phyloP scores from a whole-genome alignment of 2,329 filamentous ascomycete species.

The Trichoderma gracile region DNA sequence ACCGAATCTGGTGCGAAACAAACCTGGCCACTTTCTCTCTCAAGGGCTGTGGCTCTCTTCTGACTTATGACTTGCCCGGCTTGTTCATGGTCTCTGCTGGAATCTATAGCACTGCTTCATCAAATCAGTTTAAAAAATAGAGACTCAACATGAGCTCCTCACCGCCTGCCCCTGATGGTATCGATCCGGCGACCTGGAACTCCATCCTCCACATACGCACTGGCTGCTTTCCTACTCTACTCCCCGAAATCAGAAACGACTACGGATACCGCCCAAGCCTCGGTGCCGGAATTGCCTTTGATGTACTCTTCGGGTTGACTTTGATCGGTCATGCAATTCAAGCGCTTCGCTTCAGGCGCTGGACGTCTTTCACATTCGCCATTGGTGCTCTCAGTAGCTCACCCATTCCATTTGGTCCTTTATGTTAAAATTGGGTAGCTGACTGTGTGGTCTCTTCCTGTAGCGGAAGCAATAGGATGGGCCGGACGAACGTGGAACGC shows the following conservation, averaged over 20 bases:
- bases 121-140: no score
- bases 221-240: not conserved
- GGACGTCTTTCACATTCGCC: not conserved
- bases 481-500: conserved; percentile 50
- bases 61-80: not conserved
- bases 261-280: conserved; percentile 9
- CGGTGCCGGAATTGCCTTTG: conserved; percentile 4
- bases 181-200: not conserved
- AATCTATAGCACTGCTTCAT: not conserved
- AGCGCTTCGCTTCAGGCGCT: not conserved
- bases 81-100: not conserved
- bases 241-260: not conserved
- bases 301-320: not conserved
- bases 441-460: not conserved
- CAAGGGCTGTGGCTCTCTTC: not conserved
- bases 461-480: conserved; percentile 49
- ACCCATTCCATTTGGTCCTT: not conserved
- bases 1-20: no score
- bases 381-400: conserved; percentile 8
- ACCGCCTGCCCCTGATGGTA: not conserved
- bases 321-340: not conserved
- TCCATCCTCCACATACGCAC: not conserved
- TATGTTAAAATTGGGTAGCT: not conserved
- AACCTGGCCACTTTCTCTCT: not conserved
- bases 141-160: not conserved